Base-by-base conservation (phyloP, 1,284 basidiomycete species). In the Pterulicium gracile region DNA sequence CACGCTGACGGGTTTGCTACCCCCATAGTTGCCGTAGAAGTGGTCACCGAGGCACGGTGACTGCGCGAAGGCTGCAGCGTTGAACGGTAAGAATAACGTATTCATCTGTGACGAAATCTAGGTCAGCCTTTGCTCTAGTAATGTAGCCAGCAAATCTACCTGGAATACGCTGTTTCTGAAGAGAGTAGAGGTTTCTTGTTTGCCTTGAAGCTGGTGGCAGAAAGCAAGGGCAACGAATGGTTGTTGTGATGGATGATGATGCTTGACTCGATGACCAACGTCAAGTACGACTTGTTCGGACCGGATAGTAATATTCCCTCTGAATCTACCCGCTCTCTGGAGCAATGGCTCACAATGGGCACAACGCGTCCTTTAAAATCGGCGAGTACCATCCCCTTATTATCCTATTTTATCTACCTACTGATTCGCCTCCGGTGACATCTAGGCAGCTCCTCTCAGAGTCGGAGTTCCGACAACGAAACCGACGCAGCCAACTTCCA, bases 11-110 rank as follows among this genome's bases (percentile, higher is more conserved):
- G 62, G 58, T 17, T 62, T 62, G 24, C 52, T 47, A 32, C 61
- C 64, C 49, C 69, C 64, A 51, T 70, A 73, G 22, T 71, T 74
- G 44, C 81, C 81, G 50, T 74, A 68, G 58, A 74, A 82, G 47
- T 55, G 68, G 35, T 61, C 51, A 1, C 67, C 61, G 7, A 81
- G 58, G 56, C 81, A 84, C 1, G 68, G 54, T 12, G 61, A 45
- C 17, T 60, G 51, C 2, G 52, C 49, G 47, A 70, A 56, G 15
- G 69, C 45, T 7, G 54, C 55, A 10, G 60, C 54, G 18, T 60
- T 52, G 47, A 71, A 69, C 4, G 69, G 68, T 2, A 63, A 58
- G 15, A 72, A n/a, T 7, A 32, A 10, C n/a, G n/a, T 7, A 32
- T 32, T 32, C 27, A n/a, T 32, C 27, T 10, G 7, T 32, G 27